These are phyloP conservation scores for Tylopilus plumbeoviolaceoides DNA, from an alignment of 768 basidiomycete genomes.

Conservation along the genomic window DNA sequence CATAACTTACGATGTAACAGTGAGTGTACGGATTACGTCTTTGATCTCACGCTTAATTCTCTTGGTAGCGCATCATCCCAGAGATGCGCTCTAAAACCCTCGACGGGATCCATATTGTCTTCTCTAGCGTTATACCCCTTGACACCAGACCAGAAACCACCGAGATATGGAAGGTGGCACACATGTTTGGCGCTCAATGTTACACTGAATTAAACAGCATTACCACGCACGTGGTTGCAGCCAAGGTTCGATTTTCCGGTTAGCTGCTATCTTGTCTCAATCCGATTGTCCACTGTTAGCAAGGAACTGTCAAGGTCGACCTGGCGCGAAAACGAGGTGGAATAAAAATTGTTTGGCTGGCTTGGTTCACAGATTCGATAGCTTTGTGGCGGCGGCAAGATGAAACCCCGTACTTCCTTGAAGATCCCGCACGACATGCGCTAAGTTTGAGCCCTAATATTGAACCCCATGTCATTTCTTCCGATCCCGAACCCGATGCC, in stretches of 20 bases:
- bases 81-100: conserved; percentile 71
- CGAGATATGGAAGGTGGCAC: conserved; percentile 83
- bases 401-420: conserved; percentile 73
- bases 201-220: conserved; percentile 59
- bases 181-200: conserved; percentile 84
- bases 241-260: conserved; percentile 53
- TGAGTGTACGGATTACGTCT: conserved; percentile 34
- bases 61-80: conserved; percentile 75
- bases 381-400: conserved; percentile 84
- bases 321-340: conserved; percentile 70
- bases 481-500: conserved; percentile 62
- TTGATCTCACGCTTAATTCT: background rate
- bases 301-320: conserved; percentile 90
- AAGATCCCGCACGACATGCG: conserved; percentile 46
- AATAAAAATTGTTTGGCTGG: conserved; percentile 80
- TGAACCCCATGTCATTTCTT: conserved; percentile 52
- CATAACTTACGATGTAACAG: conserved; percentile 70
- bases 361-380: conserved; percentile 88
- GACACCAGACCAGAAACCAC: conserved; percentile 73
- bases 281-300: conserved; percentile 38
- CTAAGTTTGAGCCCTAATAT: conserved; percentile 41
- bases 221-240: conserved; percentile 90
- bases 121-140: conserved; percentile 95
- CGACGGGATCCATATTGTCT: conserved; percentile 77
- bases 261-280: conserved; percentile 1